These are phyloP conservation scores for Wickerhamomyces xylosicus DNA, from an alignment of 805 yeast genomes.

Conservation along the genomic window DNA sequence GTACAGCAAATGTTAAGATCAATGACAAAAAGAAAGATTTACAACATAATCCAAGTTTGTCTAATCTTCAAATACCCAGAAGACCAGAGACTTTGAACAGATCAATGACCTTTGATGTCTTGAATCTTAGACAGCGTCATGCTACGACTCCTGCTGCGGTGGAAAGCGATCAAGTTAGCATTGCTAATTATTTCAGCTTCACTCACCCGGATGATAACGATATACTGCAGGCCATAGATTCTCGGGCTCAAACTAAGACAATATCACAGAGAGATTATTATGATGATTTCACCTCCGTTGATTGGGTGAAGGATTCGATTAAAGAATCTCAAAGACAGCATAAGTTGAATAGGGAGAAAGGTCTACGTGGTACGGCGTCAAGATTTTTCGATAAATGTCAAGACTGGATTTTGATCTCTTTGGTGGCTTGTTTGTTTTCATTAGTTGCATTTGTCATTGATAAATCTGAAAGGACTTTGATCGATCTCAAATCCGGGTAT, in stretches of 20 bases:
- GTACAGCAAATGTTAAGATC: too few species aligned
- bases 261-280: constrained; percentile 27
- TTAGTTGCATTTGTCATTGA: constrained; percentile 40
- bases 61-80: background rate
- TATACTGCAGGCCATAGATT: background rate
- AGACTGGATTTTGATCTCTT: constrained; percentile 39
- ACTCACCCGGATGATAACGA: too few species aligned
- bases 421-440: constrained; percentile 36
- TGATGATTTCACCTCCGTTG: constrained; percentile 52
- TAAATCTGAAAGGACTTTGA: constrained; percentile 33
- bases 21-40: too few species aligned
- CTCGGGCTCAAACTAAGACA: background rate
- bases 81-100: background rate
- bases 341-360: constrained; percentile 24
- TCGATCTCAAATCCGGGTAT: constrained; percentile 42
- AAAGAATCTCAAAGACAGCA: constrained; percentile 31
- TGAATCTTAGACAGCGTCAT: background rate
- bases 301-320: constrained; percentile 43
- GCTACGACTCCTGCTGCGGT: background rate
- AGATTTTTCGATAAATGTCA: constrained; percentile 28
- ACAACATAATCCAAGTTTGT: too few species aligned
- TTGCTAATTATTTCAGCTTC: background rate
- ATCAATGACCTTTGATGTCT: background rate
- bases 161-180: too few species aligned
- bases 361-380: constrained; percentile 20